These are phyloP conservation scores for Manihot esculenta DNA, from an alignment of 441 rosid genomes.

Conservation along the genomic window DNA sequence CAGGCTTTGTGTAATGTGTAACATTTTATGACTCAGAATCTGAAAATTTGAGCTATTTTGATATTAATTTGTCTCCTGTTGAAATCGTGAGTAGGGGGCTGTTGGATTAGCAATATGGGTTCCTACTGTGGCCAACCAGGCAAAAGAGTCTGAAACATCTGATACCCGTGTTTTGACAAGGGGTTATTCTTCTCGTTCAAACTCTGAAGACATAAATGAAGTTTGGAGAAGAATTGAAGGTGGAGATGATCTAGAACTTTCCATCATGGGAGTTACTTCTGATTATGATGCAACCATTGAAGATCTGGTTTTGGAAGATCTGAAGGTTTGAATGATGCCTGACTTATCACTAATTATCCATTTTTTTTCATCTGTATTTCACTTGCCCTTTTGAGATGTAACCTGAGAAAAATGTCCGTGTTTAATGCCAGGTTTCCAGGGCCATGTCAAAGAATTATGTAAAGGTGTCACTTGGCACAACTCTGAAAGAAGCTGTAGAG, in stretches of 20 bases:
- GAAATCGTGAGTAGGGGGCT: constrained; percentile 61
- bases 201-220: constrained; percentile 49
- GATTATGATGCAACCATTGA: constrained; percentile 52
- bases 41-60: background rate
- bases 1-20: background rate
- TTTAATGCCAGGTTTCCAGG: constrained; percentile 49
- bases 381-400: constrained; percentile 13
- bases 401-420: constrained; percentile 8
- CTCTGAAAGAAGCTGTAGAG: constrained; percentile 73
- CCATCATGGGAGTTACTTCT: constrained; percentile 45
- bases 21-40: background rate
- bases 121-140: constrained; percentile 86
- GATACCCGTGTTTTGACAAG: constrained; percentile 52
- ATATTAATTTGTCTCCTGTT: background rate
- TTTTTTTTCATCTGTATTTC: too few relatives aligned
- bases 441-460: constrained; percentile 83
- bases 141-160: constrained; percentile 64
- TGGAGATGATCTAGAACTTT: constrained; percentile 59
- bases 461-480: constrained; percentile 52
- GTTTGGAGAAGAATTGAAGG: constrained; percentile 44
- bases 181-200: constrained; percentile 73
- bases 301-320: constrained; percentile 66
- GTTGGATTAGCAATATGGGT: constrained; percentile 99
- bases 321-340: constrained; percentile 44
- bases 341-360: too few relatives aligned